phyloP scores from a whole-genome alignment of 2,329 filamentous ascomycete genomes.

The Onygenales sp. region DNA sequence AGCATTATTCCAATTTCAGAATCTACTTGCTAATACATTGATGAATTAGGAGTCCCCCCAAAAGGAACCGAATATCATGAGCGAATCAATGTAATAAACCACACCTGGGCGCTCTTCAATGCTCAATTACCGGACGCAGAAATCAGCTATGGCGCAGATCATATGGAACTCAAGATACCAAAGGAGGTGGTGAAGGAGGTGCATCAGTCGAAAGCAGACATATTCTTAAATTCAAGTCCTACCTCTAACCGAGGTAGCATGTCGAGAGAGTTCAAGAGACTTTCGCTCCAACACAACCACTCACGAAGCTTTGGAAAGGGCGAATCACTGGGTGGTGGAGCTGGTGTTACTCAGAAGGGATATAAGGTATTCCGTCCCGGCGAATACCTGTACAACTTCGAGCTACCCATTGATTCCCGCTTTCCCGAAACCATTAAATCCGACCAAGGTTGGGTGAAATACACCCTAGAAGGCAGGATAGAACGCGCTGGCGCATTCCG shows the following conservation, averaged over 20 bases:
- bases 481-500: slow-evolving; percentile 85
- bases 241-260: slow-evolving; percentile 36
- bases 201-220: slow-evolving; percentile 23
- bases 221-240: slow-evolving; percentile 34
- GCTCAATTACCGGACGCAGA: slow-evolving; percentile 49
- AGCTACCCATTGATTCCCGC: slow-evolving; percentile 69
- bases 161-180: slow-evolving; percentile 44
- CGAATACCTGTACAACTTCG: slow-evolving; percentile 67
- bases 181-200: slow-evolving; percentile 21
- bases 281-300: slow-evolving; percentile 72
- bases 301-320: slow-evolving; percentile 78
- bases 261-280: slow-evolving; percentile 48
- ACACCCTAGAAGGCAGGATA: slow-evolving; percentile 75
- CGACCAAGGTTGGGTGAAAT: slow-evolving; percentile 77
- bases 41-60: slow-evolving; percentile 62
- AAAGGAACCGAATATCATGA: slow-evolving; percentile 75
- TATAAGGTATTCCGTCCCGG: slow-evolving; percentile 78
- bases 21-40: background rate
- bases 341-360: slow-evolving; percentile 61
- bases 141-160: slow-evolving; percentile 53
- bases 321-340: slow-evolving; percentile 49
- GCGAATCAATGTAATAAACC: slow-evolving; percentile 75
- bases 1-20: slow-evolving; percentile 3
- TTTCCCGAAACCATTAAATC: slow-evolving; percentile 77
- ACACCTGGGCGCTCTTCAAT: slow-evolving; percentile 90